Evolutionary conservation across 2,329 filamentous ascomycete species (phyloP).

Genomic region (Periconia macrospinosa): DNA sequence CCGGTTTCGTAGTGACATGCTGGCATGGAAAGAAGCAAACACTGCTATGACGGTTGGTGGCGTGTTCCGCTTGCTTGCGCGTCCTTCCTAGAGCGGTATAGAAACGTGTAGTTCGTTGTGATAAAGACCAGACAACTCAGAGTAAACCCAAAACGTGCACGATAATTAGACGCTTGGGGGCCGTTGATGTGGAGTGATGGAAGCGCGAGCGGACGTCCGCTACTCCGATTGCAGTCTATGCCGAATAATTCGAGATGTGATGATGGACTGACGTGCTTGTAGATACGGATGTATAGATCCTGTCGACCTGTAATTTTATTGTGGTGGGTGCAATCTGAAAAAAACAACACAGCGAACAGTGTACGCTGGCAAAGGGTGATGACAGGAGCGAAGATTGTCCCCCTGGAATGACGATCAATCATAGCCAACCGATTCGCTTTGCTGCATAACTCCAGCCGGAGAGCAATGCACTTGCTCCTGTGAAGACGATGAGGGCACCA

Average conservation of each 20-base stretch:
- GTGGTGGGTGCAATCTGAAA: neutral
- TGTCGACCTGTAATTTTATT: neutral
- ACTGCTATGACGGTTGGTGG: neutral
- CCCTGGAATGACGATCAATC: neutral
- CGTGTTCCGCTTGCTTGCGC: neutral
- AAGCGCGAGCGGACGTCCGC: too few relatives aligned
- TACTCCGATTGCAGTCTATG: neutral
- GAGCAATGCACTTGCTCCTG: conserved; percentile 43
- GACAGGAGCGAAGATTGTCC: neutral
- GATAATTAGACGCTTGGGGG: neutral
- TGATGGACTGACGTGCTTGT: neutral
- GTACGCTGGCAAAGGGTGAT: neutral
- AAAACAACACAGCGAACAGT: neutral
- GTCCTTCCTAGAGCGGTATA: neutral
- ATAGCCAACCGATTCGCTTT: conserved; percentile 34
- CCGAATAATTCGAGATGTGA: neutral
- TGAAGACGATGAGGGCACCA: conserved; percentile 47
- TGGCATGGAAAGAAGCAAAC: neutral
- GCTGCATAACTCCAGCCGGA: conserved; percentile 33
- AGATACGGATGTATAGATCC: neutral
- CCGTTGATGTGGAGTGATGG: neutral
- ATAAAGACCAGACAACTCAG: neutral
- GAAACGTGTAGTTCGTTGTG: neutral
- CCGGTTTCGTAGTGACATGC: neutral
- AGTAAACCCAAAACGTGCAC: neutral